These are phyloP conservation scores for Schizothecium vesticola DNA, from an alignment of 495 filamentous ascomycete species.

Conservation along the genomic window DNA sequence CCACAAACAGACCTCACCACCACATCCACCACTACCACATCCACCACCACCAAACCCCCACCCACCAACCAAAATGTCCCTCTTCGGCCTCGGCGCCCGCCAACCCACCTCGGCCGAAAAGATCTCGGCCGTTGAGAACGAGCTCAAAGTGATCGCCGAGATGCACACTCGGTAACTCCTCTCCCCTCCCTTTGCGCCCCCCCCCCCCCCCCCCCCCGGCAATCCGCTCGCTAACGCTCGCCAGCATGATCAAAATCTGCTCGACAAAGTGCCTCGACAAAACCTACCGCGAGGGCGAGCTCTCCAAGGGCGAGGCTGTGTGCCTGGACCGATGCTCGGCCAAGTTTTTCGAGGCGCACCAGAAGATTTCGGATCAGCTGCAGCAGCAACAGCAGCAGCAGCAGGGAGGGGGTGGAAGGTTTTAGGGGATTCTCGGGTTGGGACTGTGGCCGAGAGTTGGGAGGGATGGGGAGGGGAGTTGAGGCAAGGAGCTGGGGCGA, in stretches of 20 bases:
- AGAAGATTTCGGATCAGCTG: slow-evolving; percentile 69
- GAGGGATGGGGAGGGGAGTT: background rate
- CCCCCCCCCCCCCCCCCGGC: background rate
- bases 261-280: slow-evolving; percentile 84
- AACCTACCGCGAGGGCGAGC: slow-evolving; percentile 87
- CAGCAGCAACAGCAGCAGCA: slow-evolving; percentile 44
- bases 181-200: too few species aligned
- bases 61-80: slow-evolving; percentile 66
- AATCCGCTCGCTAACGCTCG: background rate
- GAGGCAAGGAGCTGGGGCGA: too few species aligned
- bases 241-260: slow-evolving; percentile 80
- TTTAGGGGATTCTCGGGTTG: too few species aligned
- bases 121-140: slow-evolving; percentile 87
- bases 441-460: too few species aligned
- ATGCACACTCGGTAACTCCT: slow-evolving; percentile 83
- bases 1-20: background rate
- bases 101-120: slow-evolving; percentile 93
- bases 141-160: slow-evolving; percentile 89
- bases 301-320: slow-evolving; percentile 97
- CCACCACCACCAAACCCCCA: slow-evolving; percentile 6
- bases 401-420: slow-evolving; percentile 31
- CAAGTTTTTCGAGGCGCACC: slow-evolving; percentile 97
- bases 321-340: slow-evolving; percentile 93
- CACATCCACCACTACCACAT: background rate
- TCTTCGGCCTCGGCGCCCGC: slow-evolving; percentile 81